Evolutionary conservation across 1,284 basidiomycete species (phyloP), one percentile per base, ranked within the genome.

Genomic region (Moesziomyces sp.): DNA sequence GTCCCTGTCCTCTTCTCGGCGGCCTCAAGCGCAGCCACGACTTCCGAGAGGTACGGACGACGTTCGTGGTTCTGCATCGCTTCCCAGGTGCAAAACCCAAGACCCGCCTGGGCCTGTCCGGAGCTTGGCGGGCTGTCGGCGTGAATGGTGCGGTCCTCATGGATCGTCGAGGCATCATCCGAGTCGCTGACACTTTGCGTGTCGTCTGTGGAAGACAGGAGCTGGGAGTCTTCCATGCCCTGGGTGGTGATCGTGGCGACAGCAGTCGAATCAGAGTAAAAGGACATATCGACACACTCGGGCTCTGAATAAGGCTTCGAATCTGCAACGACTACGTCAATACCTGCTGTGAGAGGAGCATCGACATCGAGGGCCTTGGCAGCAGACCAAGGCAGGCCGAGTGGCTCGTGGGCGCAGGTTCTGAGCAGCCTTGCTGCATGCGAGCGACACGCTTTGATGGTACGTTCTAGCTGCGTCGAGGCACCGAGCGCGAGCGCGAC

Each of bases 31-130:
- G 67, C 67, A 46, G 51, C 49, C 16, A 74, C 44, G 13, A 74
- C 66, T 18, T 68, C 57, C 21, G 66, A 65, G 8, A 74, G 57
- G 43, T 46, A 50, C 1, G 71, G 71, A 6, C 58, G 71, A 9
- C 65, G 58, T 18, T 66, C 47, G 5, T 47, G 47, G 48, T 59
- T 65, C 26, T 60, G 56, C 62, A 74, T 67, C 2, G 71, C 71
- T 19, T 74, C 66, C 71, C 71, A 74, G 10, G 71, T 74, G 53
- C 71, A 74, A 49, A 74, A 70, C 4, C 71, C 71, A 13, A 74
- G 57, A 5, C 71, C 71, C 1, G 40, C 54, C 10, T 57, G 42
- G n/a, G 54, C n/a, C 18, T 47, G 38, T 7, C 33, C 19, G 5
- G 53, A 50, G 14, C 30, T 47, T 5, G 46, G 28, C 14, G 33